These are phyloP conservation scores for Colletotrichum nymphaeae DNA, from an alignment of 2,329 filamentous ascomycete species.

Conservation along the genomic window DNA sequence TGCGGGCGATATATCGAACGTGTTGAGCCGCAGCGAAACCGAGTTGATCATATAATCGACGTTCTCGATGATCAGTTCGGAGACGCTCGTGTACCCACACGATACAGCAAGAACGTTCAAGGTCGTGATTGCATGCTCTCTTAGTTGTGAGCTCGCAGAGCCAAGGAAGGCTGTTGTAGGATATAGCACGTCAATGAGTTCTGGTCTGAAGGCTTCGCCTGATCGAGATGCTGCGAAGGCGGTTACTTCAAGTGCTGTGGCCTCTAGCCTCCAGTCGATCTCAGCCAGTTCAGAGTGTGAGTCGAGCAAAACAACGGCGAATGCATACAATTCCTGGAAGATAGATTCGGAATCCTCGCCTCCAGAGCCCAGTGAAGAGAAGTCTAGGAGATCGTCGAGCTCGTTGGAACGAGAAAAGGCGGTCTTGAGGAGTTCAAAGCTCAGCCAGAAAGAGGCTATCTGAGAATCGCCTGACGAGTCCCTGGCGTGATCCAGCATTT, in stretches of 20 bases:
- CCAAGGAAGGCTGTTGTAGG: constrained; percentile 91
- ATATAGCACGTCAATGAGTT: constrained; percentile 92
- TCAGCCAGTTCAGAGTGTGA: constrained; percentile 61
- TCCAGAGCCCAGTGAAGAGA: constrained; percentile 52
- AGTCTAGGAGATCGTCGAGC: constrained; percentile 75
- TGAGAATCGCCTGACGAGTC: constrained; percentile 68
- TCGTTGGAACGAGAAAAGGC: constrained; percentile 62
- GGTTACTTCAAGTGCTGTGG: constrained; percentile 83
- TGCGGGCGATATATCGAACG: constrained; percentile 91
- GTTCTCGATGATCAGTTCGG: constrained; percentile 86
- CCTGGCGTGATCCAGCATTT: constrained; percentile 73
- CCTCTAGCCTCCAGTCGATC: constrained; percentile 78
- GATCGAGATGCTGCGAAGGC: constrained; percentile 79
- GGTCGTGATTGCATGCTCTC: constrained; percentile 84
- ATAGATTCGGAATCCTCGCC: constrained; percentile 57
- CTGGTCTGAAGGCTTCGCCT: constrained; percentile 77
- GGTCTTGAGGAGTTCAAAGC: constrained; percentile 76
- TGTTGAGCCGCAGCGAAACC: constrained; percentile 87
- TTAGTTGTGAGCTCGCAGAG: constrained; percentile 73
- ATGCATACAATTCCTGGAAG: constrained; percentile 75
- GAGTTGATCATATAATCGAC: constrained; percentile 98
- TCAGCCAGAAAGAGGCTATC: constrained; percentile 83
- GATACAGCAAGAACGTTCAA: constrained; percentile 82
- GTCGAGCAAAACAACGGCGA: constrained; percentile 72
- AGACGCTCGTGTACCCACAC: constrained; percentile 80